Conservation (phyloP, 1,139 yeast genomes). For the Zygosaccharomyces sapae region DNA sequence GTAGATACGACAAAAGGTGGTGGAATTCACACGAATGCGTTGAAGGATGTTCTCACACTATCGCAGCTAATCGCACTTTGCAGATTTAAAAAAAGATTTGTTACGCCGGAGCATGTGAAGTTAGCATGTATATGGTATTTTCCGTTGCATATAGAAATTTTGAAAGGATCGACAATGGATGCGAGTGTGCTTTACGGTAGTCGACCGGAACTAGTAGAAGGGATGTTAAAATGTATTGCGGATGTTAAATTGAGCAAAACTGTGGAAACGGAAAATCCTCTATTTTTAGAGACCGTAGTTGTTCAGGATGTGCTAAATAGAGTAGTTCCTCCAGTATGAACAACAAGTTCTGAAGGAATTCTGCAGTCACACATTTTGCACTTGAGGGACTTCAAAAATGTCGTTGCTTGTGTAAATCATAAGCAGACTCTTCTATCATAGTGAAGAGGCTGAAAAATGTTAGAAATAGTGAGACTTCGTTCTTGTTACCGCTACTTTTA, state of each 20-base stretch:
- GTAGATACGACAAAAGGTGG: constrained; percentile 33
- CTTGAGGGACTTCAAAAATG: not conserved
- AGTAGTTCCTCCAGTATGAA: constrained; percentile 31
- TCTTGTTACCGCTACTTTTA: no score
- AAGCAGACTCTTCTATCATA: no score
- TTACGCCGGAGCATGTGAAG: constrained; percentile 32
- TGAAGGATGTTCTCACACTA: constrained; percentile 25
- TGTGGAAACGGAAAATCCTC: constrained; percentile 25
- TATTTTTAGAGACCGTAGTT: constrained; percentile 29
- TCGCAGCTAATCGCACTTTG: constrained; percentile 22
- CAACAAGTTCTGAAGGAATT: not conserved
- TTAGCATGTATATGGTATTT: constrained; percentile 31
- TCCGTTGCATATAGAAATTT: constrained; percentile 32
- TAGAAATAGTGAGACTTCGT: no score
- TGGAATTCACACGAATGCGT: constrained; percentile 29
- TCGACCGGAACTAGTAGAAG: constrained; percentile 28
- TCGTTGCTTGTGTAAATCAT: no score
- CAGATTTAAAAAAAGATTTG: constrained; percentile 18
- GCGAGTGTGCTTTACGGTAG: constrained; percentile 33
- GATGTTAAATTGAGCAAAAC: constrained; percentile 20
- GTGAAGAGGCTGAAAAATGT: no score
- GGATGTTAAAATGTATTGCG: constrained; percentile 25
- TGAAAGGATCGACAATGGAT: constrained; percentile 27
- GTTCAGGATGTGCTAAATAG: constrained; percentile 30
- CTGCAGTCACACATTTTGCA: not conserved